A percentile compares a stretch with the other conserved stretches of the same genome.
phyloP scores from a whole-genome alignment of 2,329 filamentous ascomycete species.

The Alternaria brassicae region DNA sequence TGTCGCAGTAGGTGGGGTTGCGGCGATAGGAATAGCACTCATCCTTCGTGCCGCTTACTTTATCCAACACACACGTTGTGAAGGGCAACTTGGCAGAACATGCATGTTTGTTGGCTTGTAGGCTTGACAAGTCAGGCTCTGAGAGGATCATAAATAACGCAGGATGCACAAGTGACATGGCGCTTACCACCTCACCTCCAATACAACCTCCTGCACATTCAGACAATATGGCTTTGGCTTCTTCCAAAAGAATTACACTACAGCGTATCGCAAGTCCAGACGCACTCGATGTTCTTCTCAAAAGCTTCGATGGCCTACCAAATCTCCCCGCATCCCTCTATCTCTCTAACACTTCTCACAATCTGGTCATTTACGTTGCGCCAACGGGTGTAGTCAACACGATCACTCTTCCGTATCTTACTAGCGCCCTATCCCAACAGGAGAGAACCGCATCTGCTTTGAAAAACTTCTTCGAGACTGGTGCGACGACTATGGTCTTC shows the following conservation, averaged over 20 bases:
- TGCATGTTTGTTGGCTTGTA: too few relatives aligned
- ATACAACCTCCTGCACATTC: too few relatives aligned
- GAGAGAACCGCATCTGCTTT: accelerated
- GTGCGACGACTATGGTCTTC: not conserved
- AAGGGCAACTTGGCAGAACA: too few relatives aligned
- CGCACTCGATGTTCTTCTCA: not conserved
- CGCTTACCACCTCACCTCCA: too few relatives aligned
- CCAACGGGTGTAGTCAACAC: not conserved
- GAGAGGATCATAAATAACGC: too few relatives aligned
- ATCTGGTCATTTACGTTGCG: not conserved
- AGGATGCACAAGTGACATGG: too few relatives aligned
- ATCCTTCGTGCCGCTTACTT: not conserved
- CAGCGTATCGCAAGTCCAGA: not conserved
- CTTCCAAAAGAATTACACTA: not conserved
- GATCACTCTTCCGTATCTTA: not conserved
- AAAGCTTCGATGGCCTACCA: not conserved
- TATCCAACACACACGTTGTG: too few relatives aligned
- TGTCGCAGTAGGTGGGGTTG: not conserved
- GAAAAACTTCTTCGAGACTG: not conserved
- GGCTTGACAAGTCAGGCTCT: not conserved
- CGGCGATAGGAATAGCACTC: not conserved
- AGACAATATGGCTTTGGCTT: not conserved
- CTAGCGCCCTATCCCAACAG: not conserved
- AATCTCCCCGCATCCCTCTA: not conserved
- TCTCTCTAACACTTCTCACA: not conserved